These are phyloP conservation scores for Serendipita sp. DNA, from an alignment of 768 basidiomycete species.

Conservation along the genomic window DNA sequence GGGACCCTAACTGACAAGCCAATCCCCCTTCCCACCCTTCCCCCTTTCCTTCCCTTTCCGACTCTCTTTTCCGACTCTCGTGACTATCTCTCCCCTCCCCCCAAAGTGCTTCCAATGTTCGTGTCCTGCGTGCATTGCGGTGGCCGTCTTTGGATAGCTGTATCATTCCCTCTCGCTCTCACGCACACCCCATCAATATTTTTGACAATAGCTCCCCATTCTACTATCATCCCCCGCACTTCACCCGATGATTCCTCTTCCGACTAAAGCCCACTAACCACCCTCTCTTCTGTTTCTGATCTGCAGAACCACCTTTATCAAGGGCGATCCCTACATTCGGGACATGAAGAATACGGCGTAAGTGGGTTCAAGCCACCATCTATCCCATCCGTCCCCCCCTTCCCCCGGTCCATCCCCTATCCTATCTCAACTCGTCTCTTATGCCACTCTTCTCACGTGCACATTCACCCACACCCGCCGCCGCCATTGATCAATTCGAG, in stretches of 20 bases:
- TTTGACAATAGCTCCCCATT: not conserved
- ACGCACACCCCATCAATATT: not conserved
- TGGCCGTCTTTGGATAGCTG: no score
- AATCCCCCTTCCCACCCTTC: not conserved
- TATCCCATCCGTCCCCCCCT: not conserved
- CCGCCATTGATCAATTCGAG: no score
- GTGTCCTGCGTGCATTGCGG: no score
- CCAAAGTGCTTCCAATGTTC: no score
- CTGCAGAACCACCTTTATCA: conserved; percentile 34
- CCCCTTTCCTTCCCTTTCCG: not conserved
- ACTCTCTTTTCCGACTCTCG: not conserved
- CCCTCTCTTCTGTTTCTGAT: conserved; percentile 17
- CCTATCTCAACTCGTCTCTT: not conserved
- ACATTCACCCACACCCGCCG: not conserved
- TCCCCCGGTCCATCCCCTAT: not conserved
- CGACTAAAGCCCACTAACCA: conserved; percentile 5
- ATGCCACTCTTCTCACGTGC: not conserved
- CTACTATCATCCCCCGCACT: no score
- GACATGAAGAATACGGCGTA: conserved; percentile 99
- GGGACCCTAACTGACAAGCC: conserved; percentile 7
- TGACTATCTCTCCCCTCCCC: no score
- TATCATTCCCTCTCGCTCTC: no score
- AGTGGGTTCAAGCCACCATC: conserved; percentile 18
- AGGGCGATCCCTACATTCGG: conserved; percentile 95
- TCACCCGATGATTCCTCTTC: no score